phyloP scores from a whole-genome alignment of 2,329 filamentous ascomycete species.

The Fusarium aywerte region DNA sequence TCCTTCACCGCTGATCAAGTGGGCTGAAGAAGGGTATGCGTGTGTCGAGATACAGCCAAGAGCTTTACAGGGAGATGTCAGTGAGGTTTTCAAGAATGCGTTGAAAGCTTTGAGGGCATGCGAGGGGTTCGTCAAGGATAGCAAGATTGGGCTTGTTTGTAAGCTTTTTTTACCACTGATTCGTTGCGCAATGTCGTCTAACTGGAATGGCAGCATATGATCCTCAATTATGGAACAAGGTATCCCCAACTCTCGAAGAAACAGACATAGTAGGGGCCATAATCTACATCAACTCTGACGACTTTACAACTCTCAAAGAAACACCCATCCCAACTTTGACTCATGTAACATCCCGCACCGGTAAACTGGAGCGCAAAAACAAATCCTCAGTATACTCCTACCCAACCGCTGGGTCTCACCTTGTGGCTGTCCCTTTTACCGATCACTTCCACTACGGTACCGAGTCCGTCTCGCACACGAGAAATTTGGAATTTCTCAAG shows the following conservation, averaged over 20 bases:
- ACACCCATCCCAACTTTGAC: slow-evolving; percentile 26
- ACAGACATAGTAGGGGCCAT: slow-evolving; percentile 13
- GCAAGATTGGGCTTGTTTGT: slow-evolving; percentile 55
- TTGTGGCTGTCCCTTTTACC: slow-evolving; percentile 62
- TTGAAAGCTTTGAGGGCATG: slow-evolving; percentile 37
- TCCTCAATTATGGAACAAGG: slow-evolving; percentile 39
- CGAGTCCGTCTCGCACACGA: slow-evolving; percentile 72
- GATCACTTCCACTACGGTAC: slow-evolving; percentile 60
- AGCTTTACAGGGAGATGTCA: slow-evolving; percentile 10
- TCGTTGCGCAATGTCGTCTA: fast-evolving
- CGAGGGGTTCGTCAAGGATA: slow-evolving; percentile 50
- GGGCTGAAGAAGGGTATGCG: slow-evolving; percentile 76
- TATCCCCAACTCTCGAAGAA: neutral
- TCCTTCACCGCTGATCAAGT: slow-evolving; percentile 70
- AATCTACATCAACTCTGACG: slow-evolving; percentile 32
- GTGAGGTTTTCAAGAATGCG: slow-evolving; percentile 26
- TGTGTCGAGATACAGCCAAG: slow-evolving; percentile 63
- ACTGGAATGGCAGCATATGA: slow-evolving; percentile 12
- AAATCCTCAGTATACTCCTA: slow-evolving; percentile 54
- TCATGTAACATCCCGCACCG: slow-evolving; percentile 30
- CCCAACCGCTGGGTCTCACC: slow-evolving; percentile 48
- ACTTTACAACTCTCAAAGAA: slow-evolving; percentile 1
- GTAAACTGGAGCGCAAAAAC: neutral
- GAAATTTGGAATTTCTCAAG: slow-evolving; percentile 73
- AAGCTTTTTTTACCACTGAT: neutral